These are phyloP conservation scores for Microsporum ferrugineum DNA, from an alignment of 2,329 filamentous ascomycete species.

Conservation along the genomic window DNA sequence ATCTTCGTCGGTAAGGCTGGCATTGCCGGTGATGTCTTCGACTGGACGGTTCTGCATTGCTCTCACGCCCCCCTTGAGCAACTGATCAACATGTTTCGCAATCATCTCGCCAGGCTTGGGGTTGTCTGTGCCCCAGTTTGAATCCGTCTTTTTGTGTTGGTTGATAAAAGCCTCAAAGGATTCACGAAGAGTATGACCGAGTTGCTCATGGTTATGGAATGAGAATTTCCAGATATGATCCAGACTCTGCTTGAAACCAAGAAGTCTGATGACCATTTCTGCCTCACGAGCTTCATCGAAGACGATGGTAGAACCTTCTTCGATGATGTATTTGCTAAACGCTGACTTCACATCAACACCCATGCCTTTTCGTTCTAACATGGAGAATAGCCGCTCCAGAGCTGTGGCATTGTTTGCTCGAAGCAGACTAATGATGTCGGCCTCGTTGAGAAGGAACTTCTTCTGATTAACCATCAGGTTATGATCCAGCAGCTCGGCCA, in stretches of 20 bases:
- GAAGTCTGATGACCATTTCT: slow-evolving; percentile 73
- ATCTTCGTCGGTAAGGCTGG: slow-evolving; percentile 69
- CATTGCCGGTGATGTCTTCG: slow-evolving; percentile 43
- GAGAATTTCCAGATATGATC: slow-evolving; percentile 66
- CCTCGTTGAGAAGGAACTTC: slow-evolving; percentile 51
- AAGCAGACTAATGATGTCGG: slow-evolving; percentile 61
- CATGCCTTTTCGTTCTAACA: slow-evolving; percentile 61
- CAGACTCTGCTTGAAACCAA: slow-evolving; percentile 68
- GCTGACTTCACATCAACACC: slow-evolving; percentile 58
- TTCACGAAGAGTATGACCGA: slow-evolving; percentile 69
- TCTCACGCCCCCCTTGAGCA: slow-evolving; percentile 79
- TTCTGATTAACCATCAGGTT: slow-evolving; percentile 60
- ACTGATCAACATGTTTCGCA: slow-evolving; percentile 85
- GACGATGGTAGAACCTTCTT: slow-evolving; percentile 64
- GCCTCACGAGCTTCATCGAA: slow-evolving; percentile 66
- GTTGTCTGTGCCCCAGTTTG: slow-evolving; percentile 68
- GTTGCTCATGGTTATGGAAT: slow-evolving; percentile 64
- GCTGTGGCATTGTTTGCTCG: slow-evolving; percentile 57
- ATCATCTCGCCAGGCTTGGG: slow-evolving; percentile 98
- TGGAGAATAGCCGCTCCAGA: slow-evolving; percentile 63
- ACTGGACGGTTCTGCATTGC: slow-evolving; percentile 60
- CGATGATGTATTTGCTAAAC: slow-evolving; percentile 69
- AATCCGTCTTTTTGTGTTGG: slow-evolving; percentile 58
- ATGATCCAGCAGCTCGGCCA: slow-evolving; percentile 62
- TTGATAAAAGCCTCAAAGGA: slow-evolving; percentile 89